Evolutionary conservation across 345 rosid genomes (phyloP), one percentile per base, ranked within the genome.

Genomic region (Eucalyptus pauciflora): DNA sequence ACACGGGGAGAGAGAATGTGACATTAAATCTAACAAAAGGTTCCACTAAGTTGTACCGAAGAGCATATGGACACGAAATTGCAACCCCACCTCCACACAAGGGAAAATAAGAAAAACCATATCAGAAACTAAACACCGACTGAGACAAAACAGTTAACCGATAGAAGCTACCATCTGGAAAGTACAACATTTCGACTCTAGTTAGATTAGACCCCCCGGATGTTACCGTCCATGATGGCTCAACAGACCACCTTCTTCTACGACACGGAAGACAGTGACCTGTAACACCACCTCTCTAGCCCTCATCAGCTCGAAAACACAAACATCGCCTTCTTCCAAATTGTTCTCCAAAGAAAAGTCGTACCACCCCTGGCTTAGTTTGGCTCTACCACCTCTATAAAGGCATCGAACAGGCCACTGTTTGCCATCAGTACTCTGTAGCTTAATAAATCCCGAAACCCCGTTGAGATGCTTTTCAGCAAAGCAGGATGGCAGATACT

Each of bases 271-370:
- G 41, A 93, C 89, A 86, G 94, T 91, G 87, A 93, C 97, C 91
- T 91, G 94, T 88, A 95, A 86, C 48, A 92, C 92, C 54, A 92
- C 86, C 41, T 93, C 94, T 51, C 91, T 90, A 8, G 87, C 67
- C 25, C 88, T 86, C 52, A 94, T 88, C 91, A 94, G 89, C 94
- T 94, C 95, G 33, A 94, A 94, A 49, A 95, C 92, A 67, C 96
- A 95, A 48, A 93, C 95, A 86, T 95, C 96, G 13, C 96, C 95
- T 92, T 93, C 94, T 6, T 91, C 92, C 90, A 95, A 89, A 71
- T 92, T 93, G 88, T 95, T 94, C 46, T 91, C 95, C 94, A 90
- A 87, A 8, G 89, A 92, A 88, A 94, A 95, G 87, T 90, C 95
- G 15, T 91, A 89, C 96, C 97, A 94, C 87, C 97, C 97, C 89